A percentile compares a stretch with the other conserved stretches of the same genome.
Evolutionary conservation across 495 filamentous ascomycete genomes (phyloP).

Genomic region (Aspergillus haitiensis): DNA sequence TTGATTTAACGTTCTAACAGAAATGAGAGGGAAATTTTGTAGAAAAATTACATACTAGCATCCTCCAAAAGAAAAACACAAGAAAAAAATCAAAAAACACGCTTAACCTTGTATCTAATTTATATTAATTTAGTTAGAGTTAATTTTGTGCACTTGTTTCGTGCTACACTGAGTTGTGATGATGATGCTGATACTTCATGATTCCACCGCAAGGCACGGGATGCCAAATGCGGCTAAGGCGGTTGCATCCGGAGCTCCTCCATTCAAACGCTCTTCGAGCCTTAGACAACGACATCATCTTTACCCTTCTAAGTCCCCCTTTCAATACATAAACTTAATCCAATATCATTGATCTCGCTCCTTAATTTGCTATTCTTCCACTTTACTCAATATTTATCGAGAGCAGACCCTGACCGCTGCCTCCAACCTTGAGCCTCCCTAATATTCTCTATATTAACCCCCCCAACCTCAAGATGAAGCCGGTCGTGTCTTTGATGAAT

Average conservation of each 20-base stretch:
- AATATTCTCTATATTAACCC: constrained; percentile 7
- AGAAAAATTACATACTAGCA: not conserved
- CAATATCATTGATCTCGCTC: not conserved
- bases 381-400: not conserved
- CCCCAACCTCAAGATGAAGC: constrained; percentile 70
- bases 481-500: constrained; percentile 82
- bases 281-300: not conserved
- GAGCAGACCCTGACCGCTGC: constrained; percentile 10
- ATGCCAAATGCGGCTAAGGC: constrained; percentile 40
- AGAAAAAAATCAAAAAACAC: not conserved
- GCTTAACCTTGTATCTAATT: not conserved
- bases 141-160: no score
- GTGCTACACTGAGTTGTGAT: not conserved
- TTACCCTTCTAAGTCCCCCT: not conserved
- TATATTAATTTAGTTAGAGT: not conserved
- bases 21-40: no score
- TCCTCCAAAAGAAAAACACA: not conserved
- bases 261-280: constrained; percentile 34
- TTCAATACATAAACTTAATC: not conserved
- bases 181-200: not conserved
- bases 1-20: no score
- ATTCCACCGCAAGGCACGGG: not conserved
- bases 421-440: not conserved
- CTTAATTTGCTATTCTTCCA: not conserved
- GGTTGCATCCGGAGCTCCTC: constrained; percentile 28